These are phyloP conservation scores for Cynanchum wilfordii DNA, from an alignment of 257 asterid genomes.

Conservation along the genomic window DNA sequence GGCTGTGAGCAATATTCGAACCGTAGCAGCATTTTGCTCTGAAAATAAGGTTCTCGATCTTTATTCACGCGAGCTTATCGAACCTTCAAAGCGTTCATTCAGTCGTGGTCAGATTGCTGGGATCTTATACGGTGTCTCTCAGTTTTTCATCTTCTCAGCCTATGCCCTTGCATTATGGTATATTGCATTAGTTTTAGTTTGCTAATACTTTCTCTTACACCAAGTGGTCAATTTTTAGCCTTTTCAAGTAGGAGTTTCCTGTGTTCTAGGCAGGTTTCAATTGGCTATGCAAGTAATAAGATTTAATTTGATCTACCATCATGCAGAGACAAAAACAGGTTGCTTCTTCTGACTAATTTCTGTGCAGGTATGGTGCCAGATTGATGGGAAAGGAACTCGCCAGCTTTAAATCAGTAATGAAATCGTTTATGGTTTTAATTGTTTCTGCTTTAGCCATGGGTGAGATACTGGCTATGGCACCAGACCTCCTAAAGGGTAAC, in stretches of 20 bases:
- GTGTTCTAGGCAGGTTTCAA: background rate
- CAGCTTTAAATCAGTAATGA: conserved; percentile 80
- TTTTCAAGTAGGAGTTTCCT: background rate
- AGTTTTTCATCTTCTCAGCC: conserved; percentile 88
- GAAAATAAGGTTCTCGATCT: conserved; percentile 82
- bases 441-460: conserved; percentile 95
- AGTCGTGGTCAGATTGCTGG: conserved; percentile 95
- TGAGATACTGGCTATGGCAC: conserved; percentile 97
- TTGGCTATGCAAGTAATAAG: background rate
- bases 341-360: background rate
- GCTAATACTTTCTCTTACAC: background rate
- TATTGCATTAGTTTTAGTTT: conserved; percentile 3
- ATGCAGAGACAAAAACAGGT: background rate
- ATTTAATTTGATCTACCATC: background rate
- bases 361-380: conserved; percentile 72
- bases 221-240: background rate
- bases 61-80: conserved; percentile 64
- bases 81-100: conserved; percentile 71
- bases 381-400: conserved; percentile 84
- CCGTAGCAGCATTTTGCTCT: conserved; percentile 90
- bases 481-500: conserved; percentile 89
- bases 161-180: conserved; percentile 97
- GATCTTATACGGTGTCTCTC: conserved; percentile 82
- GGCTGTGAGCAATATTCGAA: conserved; percentile 94
- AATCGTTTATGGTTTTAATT: conserved; percentile 82